Evolutionary conservation across 2,329 filamentous ascomycete species (phyloP).

Genomic region (Fusarium oligoseptatum): DNA sequence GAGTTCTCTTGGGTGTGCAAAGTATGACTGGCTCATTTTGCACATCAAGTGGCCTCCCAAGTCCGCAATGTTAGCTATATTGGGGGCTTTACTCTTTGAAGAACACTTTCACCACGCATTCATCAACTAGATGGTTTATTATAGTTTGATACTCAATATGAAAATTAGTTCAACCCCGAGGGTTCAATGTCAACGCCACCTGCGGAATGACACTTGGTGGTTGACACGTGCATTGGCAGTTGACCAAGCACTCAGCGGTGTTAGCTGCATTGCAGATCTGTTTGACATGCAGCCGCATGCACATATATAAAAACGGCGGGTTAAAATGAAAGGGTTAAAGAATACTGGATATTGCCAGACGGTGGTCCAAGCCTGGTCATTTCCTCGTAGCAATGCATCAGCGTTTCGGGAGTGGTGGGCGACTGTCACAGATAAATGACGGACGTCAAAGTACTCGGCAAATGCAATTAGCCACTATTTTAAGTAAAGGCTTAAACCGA

Average conservation of each 20-base stretch:
- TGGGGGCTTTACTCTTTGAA: not conserved
- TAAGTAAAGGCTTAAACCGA: not conserved
- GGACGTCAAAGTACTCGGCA: not conserved
- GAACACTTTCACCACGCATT: not conserved
- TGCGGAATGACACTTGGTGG: not conserved
- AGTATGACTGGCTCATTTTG: not conserved
- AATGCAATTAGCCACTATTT: not conserved
- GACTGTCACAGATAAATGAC: conserved; percentile 3
- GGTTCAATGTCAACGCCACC: not conserved
- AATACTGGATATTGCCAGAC: not conserved
- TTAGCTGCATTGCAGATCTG: not conserved
- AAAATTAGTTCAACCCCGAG: not conserved
- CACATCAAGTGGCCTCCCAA: not conserved
- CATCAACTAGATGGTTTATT: not conserved
- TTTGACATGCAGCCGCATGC: not conserved
- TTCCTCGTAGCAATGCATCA: not conserved
- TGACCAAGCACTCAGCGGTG: not conserved
- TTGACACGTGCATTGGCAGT: not conserved
- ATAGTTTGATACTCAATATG: not conserved
- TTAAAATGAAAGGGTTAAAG: not conserved
- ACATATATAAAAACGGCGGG: not conserved
- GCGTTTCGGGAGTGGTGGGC: not conserved
- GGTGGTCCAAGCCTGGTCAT: not conserved
- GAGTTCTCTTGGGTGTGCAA: not conserved
- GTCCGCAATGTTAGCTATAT: not conserved